Evolutionary conservation across 2,329 filamentous ascomycete genomes (phyloP).

Genomic region (Claviceps sp.): DNA sequence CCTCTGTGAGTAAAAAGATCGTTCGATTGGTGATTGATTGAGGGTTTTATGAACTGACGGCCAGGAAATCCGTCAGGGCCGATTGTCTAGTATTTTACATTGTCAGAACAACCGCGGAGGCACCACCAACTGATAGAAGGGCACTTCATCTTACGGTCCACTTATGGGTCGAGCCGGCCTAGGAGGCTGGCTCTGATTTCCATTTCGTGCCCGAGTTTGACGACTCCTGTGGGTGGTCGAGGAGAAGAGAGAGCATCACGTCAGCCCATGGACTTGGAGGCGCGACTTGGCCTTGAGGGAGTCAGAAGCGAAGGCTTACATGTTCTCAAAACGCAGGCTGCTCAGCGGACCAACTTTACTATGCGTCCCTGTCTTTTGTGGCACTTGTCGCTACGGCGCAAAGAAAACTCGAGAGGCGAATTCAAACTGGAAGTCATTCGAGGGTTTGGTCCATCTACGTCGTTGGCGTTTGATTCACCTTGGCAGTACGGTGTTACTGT

Average conservation of each 20-base stretch:
- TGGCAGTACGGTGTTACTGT: neutral
- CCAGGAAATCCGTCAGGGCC: slow-evolving; percentile 39
- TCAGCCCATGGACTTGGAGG: neutral
- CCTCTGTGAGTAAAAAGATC: slow-evolving; percentile 9
- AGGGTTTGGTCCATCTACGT: neutral
- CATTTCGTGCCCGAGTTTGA: slow-evolving; percentile 5
- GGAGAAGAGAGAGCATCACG: neutral
- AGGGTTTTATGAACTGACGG: slow-evolving; percentile 20
- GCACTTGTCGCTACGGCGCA: neutral
- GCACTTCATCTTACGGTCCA: slow-evolving; percentile 21
- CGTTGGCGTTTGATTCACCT: neutral
- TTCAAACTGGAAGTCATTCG: neutral
- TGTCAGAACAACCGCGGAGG: slow-evolving; percentile 5
- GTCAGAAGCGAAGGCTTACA: slow-evolving; percentile 1
- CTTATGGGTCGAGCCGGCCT: slow-evolving; percentile 21
- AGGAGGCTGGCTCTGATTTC: slow-evolving; percentile 8
- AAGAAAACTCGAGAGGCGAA: neutral
- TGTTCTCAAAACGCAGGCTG: neutral
- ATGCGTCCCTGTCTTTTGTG: neutral
- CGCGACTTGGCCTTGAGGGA: neutral
- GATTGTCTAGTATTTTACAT: slow-evolving; percentile 25
- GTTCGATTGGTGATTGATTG: neutral
- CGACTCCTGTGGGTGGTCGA: slow-evolving; percentile 5
- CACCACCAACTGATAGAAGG: neutral
- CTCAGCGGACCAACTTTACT: neutral